A percentile compares a stretch with the other conserved stretches of the same genome.
Evolutionary conservation across 2,329 filamentous ascomycete species (phyloP).

Genomic region (Aaosphaeria pasadenensis): DNA sequence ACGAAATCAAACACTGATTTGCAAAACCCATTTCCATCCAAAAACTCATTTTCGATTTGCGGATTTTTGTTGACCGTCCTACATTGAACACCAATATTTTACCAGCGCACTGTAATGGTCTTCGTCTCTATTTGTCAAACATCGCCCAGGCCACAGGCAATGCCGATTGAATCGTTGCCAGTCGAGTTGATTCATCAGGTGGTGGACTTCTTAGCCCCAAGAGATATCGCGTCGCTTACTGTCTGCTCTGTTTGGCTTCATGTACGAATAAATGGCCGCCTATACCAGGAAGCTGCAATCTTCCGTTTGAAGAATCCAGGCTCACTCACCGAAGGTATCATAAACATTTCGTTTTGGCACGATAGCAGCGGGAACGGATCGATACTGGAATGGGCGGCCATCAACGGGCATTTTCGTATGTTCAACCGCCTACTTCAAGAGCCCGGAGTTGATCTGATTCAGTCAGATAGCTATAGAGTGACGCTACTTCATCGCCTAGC

Average conservation of each 20-base stretch:
- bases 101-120: too few species aligned
- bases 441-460: neutral
- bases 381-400: conserved; percentile 2
- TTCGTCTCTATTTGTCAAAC: too few species aligned
- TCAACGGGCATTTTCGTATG: neutral
- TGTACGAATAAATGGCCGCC: neutral
- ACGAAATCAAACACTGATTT: too few species aligned
- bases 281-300: neutral
- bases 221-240: neutral
- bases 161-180: too few species aligned
- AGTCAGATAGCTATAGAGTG: conserved; percentile 1
- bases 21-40: too few species aligned
- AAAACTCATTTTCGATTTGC: too few species aligned
- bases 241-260: neutral
- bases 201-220: neutral
- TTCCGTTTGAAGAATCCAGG: neutral
- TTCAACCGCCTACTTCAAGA: neutral
- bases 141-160: too few species aligned
- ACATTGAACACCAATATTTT: too few species aligned
- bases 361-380: conserved; percentile 1
- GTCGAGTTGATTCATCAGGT: neutral
- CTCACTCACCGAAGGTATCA: conserved; percentile 1
- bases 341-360: conserved; percentile 1
- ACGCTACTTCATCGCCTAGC: conserved; percentile 2
- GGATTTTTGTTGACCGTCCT: too few species aligned